phyloP scores from a whole-genome alignment of 2,329 filamentous ascomycete genomes.

The Elsinoe australis region DNA sequence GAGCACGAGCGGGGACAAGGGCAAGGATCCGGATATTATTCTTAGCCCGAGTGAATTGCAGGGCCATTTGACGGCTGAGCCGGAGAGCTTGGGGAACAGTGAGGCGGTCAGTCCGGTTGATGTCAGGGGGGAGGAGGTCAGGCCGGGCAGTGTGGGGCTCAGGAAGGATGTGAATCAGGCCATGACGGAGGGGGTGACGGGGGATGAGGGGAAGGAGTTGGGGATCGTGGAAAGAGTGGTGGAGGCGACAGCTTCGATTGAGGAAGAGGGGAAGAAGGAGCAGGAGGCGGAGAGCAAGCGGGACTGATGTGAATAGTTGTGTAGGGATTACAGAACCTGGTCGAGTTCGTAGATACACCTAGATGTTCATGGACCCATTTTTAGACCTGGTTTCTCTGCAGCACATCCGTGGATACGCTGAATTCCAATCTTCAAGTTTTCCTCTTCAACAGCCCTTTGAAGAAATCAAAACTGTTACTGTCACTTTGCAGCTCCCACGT shows the following conservation, averaged over 20 bases:
- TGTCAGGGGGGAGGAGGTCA: slow-evolving; percentile 22
- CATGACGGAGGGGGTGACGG: slow-evolving; percentile 12
- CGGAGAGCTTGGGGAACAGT: slow-evolving; percentile 9
- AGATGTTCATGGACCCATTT: no score
- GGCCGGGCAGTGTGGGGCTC: slow-evolving; percentile 25
- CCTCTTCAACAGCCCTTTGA: slow-evolving; percentile 73
- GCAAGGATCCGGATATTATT: slow-evolving; percentile 10
- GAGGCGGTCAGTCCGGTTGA: slow-evolving; percentile 22
- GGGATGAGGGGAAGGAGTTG: not conserved
- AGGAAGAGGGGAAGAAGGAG: not conserved
- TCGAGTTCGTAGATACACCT: not conserved
- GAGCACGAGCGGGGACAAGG: slow-evolving; percentile 4
- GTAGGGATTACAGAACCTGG: slow-evolving; percentile 10
- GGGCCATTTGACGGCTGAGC: slow-evolving; percentile 16
- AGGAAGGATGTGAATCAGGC: slow-evolving; percentile 30
- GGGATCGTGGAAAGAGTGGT: slow-evolving; percentile 9
- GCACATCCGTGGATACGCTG: no score
- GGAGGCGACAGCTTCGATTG: not conserved
- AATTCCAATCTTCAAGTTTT: slow-evolving; percentile 51
- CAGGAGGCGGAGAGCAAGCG: not conserved
- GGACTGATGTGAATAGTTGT: not conserved
- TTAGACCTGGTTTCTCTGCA: not conserved
- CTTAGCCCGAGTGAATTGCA: slow-evolving; percentile 25
- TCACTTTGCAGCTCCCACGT: slow-evolving; percentile 85
- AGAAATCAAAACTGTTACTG: slow-evolving; percentile 97